Evolutionary conservation across 129 eudicot genomes (phyloP).

Genomic region (Artemisia annua): DNA sequence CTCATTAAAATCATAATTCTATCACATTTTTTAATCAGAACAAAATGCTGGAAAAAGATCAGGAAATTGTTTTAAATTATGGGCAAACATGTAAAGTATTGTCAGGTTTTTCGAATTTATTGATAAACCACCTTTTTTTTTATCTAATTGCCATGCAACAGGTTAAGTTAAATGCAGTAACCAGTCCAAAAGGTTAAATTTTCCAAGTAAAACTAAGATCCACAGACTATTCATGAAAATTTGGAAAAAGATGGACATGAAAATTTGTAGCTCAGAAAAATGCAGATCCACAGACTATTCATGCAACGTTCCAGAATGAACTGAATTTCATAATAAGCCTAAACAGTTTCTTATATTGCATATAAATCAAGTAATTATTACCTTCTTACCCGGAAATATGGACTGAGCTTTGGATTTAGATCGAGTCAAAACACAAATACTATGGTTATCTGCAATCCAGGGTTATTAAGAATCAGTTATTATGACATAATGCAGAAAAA

Average conservation of each 20-base stretch:
- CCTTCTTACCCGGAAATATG: slow-evolving; percentile 99
- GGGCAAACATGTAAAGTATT: no score
- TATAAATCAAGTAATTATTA: slow-evolving; percentile 43
- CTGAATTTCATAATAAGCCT: slow-evolving; percentile 9
- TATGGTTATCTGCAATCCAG: slow-evolving; percentile 67
- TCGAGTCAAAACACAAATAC: slow-evolving; percentile 80
- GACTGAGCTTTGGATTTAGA: slow-evolving; percentile 81
- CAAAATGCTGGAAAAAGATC: no score
- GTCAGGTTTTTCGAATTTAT: no score
- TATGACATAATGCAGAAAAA: not conserved
- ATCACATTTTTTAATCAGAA: no score
- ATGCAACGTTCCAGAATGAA: slow-evolving; percentile 1
- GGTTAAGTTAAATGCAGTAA: not conserved
- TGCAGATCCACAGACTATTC: not conserved
- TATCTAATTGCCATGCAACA: not conserved
- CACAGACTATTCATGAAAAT: no score
- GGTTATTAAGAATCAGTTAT: slow-evolving; percentile 18
- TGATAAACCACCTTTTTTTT: no score
- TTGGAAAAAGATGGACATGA: not conserved
- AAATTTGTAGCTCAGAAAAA: not conserved
- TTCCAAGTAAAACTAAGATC: no score
- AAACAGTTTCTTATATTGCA: slow-evolving; percentile 17
- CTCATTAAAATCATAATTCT: no score
- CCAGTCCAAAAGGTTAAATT: no score
- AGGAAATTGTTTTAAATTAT: no score